Percentiles rank a stretch among this genome's conserved stretches.
Conservation (phyloP, 2,329 filamentous ascomycete genomes). For the Phyllachora maydis region DNA sequence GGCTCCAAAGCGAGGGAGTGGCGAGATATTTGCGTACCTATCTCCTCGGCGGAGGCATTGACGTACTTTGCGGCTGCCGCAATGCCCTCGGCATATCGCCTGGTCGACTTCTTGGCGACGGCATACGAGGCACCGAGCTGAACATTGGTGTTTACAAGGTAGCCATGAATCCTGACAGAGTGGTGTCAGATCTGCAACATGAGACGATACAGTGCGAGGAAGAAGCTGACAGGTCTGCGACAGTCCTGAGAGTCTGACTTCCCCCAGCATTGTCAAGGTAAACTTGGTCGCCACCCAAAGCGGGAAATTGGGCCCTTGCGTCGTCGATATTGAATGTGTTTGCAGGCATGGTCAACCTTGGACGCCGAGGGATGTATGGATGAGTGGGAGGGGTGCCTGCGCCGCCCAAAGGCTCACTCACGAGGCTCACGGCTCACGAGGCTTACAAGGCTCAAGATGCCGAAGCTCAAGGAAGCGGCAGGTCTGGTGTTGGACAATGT, state of each 20-base stretch:
- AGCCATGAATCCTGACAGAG: slow-evolving; percentile 38
- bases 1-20: neutral
- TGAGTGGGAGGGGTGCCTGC: no score
- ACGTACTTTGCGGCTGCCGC: slow-evolving; percentile 48
- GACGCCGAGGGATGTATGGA: no score
- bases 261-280: slow-evolving; percentile 66
- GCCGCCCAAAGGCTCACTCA: no score
- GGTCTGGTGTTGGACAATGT: no score
- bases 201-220: no score
- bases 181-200: slow-evolving; percentile 12
- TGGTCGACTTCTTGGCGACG: slow-evolving; percentile 35
- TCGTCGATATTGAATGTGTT: slow-evolving; percentile 25
- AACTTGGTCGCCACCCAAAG: slow-evolving; percentile 39
- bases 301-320: slow-evolving; percentile 44
- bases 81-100: slow-evolving; percentile 36
- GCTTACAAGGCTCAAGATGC: no score
- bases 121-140: slow-evolving; percentile 55
- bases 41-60: slow-evolving; percentile 44
- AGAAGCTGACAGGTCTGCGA: slow-evolving; percentile 36
- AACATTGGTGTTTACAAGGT: slow-evolving; percentile 48
- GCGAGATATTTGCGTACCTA: slow-evolving; percentile 23
- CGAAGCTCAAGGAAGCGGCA: no score
- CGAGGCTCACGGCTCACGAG: no score
- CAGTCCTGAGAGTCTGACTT: slow-evolving; percentile 45
- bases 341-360: slow-evolving; percentile 1